Evolutionary conservation across 169 alveolate species (phyloP).

Genomic region (Cryptosporidium sp.): DNA sequence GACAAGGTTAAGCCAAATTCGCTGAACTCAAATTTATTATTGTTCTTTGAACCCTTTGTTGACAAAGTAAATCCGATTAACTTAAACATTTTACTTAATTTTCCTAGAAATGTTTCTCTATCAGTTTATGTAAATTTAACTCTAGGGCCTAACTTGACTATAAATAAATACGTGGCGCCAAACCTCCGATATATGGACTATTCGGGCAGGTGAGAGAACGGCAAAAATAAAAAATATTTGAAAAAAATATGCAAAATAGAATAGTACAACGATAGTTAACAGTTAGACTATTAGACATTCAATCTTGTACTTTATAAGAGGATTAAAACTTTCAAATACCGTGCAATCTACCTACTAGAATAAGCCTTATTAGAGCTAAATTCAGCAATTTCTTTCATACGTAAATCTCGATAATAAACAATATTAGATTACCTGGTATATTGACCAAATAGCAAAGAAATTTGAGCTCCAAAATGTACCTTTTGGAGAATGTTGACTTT

Average conservation of each 20-base stretch:
- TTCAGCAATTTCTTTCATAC: background rate
- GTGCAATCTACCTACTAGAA: constrained; percentile 1
- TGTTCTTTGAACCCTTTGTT: background rate
- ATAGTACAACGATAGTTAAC: background rate
- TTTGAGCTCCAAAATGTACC: background rate
- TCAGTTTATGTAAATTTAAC: background rate
- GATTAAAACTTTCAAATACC: background rate
- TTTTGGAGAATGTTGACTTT: too few species aligned
- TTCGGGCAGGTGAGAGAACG: background rate
- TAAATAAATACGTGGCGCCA: constrained; percentile 14
- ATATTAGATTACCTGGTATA: background rate
- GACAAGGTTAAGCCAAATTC: constrained; percentile 47
- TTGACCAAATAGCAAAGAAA: background rate
- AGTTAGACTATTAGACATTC: background rate
- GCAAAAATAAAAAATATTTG: background rate
- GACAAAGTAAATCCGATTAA: constrained; percentile 58
- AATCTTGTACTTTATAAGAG: background rate
- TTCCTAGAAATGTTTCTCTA: background rate
- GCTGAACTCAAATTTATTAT: constrained; percentile 9
- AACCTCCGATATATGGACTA: background rate
- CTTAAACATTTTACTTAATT: constrained; percentile 24
- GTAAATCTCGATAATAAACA: background rate
- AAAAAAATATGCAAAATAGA: background rate
- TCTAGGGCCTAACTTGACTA: background rate
- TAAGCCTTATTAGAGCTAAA: background rate